Base-by-base conservation (phyloP, 495 filamentous ascomycete species). In the Entonaema liquescens region DNA sequence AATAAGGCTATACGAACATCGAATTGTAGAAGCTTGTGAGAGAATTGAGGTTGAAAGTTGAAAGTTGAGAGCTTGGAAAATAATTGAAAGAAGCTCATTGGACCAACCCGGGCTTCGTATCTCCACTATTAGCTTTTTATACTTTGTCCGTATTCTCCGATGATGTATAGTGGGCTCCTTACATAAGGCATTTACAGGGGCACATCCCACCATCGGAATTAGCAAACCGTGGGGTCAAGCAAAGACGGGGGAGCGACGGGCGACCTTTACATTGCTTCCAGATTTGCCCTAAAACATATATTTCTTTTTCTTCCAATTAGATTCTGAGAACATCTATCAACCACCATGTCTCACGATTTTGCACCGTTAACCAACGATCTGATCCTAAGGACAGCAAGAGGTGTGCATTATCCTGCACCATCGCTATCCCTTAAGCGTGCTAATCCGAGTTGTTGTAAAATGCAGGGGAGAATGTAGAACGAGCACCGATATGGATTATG, bases 401-500 rank as follows among this genome's bases (percentile, higher is more conserved):
- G 94, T 97, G 82, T 76, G 80, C 74, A 38, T 33, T 25, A 21
- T 61, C 9, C 62, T 35, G 40, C 62, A 33, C 29, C 49, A 52
- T 44, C 35, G 25, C 35, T 5, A 58, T 23, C 29, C 72, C 79
- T 56, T 79, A 61, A 63, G 53, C 76, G 76, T 58, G 49, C 62
- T 76, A 78, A 71, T 71, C 71, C 78, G 17, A 70, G 40, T 55
- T 71, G 61, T 71, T 56, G 29, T 35, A 53, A 63, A 21, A 62
- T 53, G 19, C 17, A 97, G 95, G 94, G 74, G 86, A 97, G 80
- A 88, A 88, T 75, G 93, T 98, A 64, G 93, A 97, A 76, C 89
- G 95, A 59, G 89, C 96, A 60, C 95, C 95, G 53, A 91, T 95
- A 81, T 99, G 95, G 96, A 93, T 98, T 75, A 98, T 99, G 95